A percentile compares a stretch with the other conserved stretches of the same genome.
phyloP scores from a whole-genome alignment of 495 filamentous ascomycete species.

The Hypoxylon perforatum region DNA sequence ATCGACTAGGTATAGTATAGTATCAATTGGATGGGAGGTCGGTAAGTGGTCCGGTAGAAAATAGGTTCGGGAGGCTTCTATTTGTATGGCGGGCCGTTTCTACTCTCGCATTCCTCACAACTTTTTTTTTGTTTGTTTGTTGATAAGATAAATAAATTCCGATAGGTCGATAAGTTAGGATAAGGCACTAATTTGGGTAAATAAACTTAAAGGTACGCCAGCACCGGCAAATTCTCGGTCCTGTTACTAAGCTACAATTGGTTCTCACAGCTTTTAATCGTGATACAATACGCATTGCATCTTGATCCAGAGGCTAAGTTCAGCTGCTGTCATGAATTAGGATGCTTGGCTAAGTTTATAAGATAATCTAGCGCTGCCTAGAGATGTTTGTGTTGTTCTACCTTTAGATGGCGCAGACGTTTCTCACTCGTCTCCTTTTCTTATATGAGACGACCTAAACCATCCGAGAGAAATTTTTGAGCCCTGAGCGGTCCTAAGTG shows the following conservation, averaged over 20 bases:
- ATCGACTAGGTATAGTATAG: background rate
- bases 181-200: background rate
- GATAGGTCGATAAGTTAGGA: constrained; percentile 28
- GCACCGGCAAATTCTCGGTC: too few species aligned
- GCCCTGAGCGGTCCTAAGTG: too few species aligned
- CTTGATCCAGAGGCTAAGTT: too few species aligned
- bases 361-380: too few species aligned
- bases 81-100: constrained; percentile 15
- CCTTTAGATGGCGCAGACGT: background rate
- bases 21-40: background rate
- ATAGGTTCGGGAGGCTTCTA: background rate
- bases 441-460: constrained; percentile 9
- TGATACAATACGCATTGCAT: too few species aligned
- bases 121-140: constrained; percentile 42
- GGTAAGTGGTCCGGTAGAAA: background rate
- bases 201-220: too few species aligned
- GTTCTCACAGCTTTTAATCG: too few species aligned
- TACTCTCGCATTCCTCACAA: constrained; percentile 5
- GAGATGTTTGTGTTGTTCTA: too few species aligned
- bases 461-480: background rate
- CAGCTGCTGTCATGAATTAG: too few species aligned
- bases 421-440: background rate
- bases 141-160: constrained; percentile 45
- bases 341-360: too few species aligned
- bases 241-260: too few species aligned